Evolutionary conservation across 2,329 filamentous ascomycete species (phyloP).

Genomic region (Venturiaceae sp.): DNA sequence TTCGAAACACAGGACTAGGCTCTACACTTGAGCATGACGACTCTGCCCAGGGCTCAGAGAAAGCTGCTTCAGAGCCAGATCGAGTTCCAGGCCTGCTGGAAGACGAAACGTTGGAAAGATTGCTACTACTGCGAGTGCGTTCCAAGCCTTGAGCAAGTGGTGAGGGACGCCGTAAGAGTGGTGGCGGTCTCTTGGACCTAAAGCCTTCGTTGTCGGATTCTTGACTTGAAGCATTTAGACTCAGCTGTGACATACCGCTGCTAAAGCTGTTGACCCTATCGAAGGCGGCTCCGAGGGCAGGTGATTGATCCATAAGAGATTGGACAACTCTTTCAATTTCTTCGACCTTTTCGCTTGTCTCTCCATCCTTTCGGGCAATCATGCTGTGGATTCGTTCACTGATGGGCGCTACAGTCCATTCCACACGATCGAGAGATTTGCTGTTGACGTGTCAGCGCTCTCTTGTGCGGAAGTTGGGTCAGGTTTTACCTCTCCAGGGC

Average conservation of each 20-base stretch:
- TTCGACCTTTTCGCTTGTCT: slow-evolving; percentile 15
- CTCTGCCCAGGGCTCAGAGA: neutral
- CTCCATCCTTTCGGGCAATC: slow-evolving; percentile 11
- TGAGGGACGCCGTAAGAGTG: neutral
- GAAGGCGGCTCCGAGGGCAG: slow-evolving; percentile 18
- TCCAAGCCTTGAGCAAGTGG: neutral
- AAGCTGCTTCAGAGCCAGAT: neutral
- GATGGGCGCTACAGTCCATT: slow-evolving; percentile 20
- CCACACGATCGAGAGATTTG: slow-evolving; percentile 22
- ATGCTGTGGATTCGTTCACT: slow-evolving; percentile 23
- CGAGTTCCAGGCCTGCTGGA: neutral
- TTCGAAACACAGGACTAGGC: neutral
- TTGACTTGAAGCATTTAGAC: neutral
- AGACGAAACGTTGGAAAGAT: neutral
- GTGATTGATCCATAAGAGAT: slow-evolving; percentile 6
- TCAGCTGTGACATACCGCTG: neutral
- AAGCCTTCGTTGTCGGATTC: neutral
- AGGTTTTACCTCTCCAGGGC: slow-evolving; percentile 28
- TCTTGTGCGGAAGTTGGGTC: neutral
- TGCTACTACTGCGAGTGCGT: neutral
- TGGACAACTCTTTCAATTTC: slow-evolving; percentile 19
- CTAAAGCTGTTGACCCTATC: slow-evolving; percentile 12
- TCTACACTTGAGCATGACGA: neutral
- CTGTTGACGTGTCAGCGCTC: slow-evolving; percentile 12
- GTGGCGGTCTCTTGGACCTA: neutral